Evolutionary conservation across 1,139 yeast genomes (phyloP).

Genomic region (Taphrina wiesneri): DNA sequence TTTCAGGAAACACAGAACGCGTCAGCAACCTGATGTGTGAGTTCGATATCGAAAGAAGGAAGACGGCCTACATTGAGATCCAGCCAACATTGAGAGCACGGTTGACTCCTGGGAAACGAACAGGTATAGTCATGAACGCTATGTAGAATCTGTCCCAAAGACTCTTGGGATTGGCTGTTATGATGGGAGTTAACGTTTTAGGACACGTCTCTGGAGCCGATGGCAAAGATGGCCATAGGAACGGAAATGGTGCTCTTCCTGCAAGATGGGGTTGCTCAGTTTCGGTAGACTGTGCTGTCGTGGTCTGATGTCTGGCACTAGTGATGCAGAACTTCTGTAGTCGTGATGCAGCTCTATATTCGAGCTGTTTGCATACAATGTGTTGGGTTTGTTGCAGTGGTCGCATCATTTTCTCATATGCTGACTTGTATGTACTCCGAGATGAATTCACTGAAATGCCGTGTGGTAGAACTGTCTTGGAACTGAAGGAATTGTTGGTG

Average conservation of each 20-base stretch:
- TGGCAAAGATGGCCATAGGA: slow-evolving; percentile 31
- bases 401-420: background rate
- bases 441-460: too few relatives aligned
- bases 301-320: background rate
- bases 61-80: background rate
- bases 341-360: background rate
- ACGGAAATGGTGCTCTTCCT: slow-evolving; percentile 20
- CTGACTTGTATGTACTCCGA: background rate
- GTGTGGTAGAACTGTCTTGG: too few relatives aligned
- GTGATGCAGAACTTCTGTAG: background rate
- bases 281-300: background rate
- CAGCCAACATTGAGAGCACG: slow-evolving; percentile 21
- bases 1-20: slow-evolving; percentile 6
- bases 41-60: too few relatives aligned
- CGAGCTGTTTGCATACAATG: background rate
- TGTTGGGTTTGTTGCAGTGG: background rate
- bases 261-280: background rate
- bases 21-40: background rate
- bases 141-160: slow-evolving; percentile 18
- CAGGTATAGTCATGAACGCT: slow-evolving; percentile 6
- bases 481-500: too few relatives aligned
- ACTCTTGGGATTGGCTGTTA: slow-evolving; percentile 24
- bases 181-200: slow-evolving; percentile 2
- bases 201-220: slow-evolving; percentile 11
- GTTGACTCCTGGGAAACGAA: slow-evolving; percentile 5